A percentile compares a stretch with the other conserved stretches of the same genome.
Evolutionary conservation across 768 basidiomycete genomes (phyloP).

Genomic region (Macrocybe gigantea): DNA sequence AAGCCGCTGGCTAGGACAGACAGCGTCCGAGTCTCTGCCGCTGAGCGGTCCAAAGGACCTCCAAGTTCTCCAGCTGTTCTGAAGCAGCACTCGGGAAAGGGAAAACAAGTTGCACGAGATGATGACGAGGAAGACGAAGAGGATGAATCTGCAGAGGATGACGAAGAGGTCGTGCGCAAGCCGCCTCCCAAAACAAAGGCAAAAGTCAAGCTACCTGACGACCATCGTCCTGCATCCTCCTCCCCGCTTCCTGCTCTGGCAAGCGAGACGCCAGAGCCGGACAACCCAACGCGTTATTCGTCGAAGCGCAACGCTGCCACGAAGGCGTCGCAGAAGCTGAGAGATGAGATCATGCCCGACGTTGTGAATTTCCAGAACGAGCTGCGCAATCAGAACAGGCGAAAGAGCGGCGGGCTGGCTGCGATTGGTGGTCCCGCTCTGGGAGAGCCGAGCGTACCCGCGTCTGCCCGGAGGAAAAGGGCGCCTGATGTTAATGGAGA

Average conservation of each 20-base stretch:
- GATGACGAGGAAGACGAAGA: constrained; percentile 5
- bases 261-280: no score
- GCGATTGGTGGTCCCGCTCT: constrained; percentile 11
- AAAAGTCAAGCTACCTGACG: constrained; percentile 3
- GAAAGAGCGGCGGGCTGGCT: constrained; percentile 23
- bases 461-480: constrained; percentile 5
- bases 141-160: not conserved
- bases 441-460: constrained; percentile 6
- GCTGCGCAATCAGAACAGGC: constrained; percentile 37
- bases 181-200: constrained; percentile 5
- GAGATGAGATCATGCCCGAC: constrained; percentile 75
- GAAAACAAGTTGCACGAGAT: not conserved
- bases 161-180: not conserved
- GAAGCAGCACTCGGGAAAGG: not conserved
- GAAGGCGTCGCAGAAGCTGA: constrained; percentile 45
- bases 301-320: constrained; percentile 36
- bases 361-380: constrained; percentile 65
- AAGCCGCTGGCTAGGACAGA: not conserved
- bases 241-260: constrained; percentile 6
- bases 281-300: not conserved
- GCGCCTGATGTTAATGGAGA: constrained; percentile 2
- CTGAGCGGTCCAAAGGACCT: no score
- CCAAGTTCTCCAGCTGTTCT: no score
- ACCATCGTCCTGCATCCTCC: constrained; percentile 7
- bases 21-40: no score